Percentiles rank a stretch among this genome's conserved stretches.
Conservation (phyloP, 2,329 filamentous ascomycete species). For the Colletotrichum sp. region DNA sequence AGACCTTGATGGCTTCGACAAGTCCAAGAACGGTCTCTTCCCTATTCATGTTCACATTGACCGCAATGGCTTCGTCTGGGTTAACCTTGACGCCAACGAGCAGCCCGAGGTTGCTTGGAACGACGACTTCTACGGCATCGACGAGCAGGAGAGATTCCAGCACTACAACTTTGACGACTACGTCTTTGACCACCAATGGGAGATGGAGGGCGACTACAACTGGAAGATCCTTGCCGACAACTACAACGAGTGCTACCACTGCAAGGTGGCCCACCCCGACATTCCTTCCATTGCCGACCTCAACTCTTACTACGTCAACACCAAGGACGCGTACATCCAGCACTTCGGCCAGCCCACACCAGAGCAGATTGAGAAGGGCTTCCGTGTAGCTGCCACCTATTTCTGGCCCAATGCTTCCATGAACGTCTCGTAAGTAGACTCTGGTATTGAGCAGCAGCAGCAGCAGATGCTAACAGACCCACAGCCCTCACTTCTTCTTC, state of each 20-base stretch:
- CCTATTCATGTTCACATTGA: slow-evolving; percentile 60
- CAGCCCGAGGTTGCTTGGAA: slow-evolving; percentile 53
- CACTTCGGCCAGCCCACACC: slow-evolving; percentile 52
- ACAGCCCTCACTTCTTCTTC: slow-evolving; percentile 66
- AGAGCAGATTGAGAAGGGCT: slow-evolving; percentile 52
- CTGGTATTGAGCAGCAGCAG: neutral
- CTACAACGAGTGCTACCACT: slow-evolving; percentile 73
- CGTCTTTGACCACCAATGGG: slow-evolving; percentile 61
- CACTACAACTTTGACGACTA: slow-evolving; percentile 58
- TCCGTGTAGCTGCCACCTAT: slow-evolving; percentile 51
- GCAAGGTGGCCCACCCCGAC: slow-evolving; percentile 63
- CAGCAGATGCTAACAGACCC: neutral
- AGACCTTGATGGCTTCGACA: slow-evolving; percentile 60
- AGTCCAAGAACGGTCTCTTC: slow-evolving; percentile 59
- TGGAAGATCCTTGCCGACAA: slow-evolving; percentile 68
- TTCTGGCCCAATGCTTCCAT: slow-evolving; percentile 57
- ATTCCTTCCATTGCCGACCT: slow-evolving; percentile 62
- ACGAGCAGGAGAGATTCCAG: slow-evolving; percentile 48
- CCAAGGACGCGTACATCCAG: slow-evolving; percentile 52
- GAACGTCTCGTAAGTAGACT: slow-evolving; percentile 51
- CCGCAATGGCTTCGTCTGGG: slow-evolving; percentile 60
- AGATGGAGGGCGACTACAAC: slow-evolving; percentile 62
- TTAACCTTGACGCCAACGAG: slow-evolving; percentile 56
- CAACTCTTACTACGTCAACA: slow-evolving; percentile 57
- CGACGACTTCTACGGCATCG: slow-evolving; percentile 55